phyloP scores from a whole-genome alignment of 2,329 filamentous ascomycete genomes.

The Tolypocladium cylindrosporum region DNA sequence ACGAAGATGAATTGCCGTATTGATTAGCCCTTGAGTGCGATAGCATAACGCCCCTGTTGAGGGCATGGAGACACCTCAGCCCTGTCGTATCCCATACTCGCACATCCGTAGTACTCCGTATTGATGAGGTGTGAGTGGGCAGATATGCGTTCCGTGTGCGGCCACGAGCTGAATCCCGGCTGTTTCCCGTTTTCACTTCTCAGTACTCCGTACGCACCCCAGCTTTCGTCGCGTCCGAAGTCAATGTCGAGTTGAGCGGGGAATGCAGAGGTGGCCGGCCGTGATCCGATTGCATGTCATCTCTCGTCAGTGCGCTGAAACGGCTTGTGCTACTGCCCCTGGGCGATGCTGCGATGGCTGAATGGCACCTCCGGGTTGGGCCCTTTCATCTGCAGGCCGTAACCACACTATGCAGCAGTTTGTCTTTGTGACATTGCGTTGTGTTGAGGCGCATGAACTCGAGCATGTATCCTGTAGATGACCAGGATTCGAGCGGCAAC shows the following conservation, averaged over 20 bases:
- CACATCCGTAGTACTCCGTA: no score
- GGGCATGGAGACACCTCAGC: not conserved
- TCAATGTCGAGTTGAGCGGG: not conserved
- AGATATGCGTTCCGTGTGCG: not conserved
- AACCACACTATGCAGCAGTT: not conserved
- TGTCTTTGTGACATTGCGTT: not conserved
- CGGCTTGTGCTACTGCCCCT: not conserved
- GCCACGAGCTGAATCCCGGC: not conserved
- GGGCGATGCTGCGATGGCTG: not conserved
- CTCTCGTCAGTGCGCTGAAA: not conserved
- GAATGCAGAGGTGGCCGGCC: not conserved
- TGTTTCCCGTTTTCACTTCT: not conserved
- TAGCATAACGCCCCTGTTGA: not conserved
- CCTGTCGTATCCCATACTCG: not conserved
- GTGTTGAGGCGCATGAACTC: not conserved
- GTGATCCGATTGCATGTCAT: not conserved
- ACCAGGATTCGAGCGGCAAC: not conserved
- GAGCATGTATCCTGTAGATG: not conserved
- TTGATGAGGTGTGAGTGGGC: not conserved
- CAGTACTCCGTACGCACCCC: not conserved
- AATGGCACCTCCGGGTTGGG: not conserved
- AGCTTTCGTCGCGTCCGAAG: not conserved
- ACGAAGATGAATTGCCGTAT: not conserved
- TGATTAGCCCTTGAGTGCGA: not conserved
- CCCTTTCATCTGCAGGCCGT: not conserved